Evolutionary conservation across 495 filamentous ascomycete species (phyloP).

Genomic region (Penicillium maclennaniae): DNA sequence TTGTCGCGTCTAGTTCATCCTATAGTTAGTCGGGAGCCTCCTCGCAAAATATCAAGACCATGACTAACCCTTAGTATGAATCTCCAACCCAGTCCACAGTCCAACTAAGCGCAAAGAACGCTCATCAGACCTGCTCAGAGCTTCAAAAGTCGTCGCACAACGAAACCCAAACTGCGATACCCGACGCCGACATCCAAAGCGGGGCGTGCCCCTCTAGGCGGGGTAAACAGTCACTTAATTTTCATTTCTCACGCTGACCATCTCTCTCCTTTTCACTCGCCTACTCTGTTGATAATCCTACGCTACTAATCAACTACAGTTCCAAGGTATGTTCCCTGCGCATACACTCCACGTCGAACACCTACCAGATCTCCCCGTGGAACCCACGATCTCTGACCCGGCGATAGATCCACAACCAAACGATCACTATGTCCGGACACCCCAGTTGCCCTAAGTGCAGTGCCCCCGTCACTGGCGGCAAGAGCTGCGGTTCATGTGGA

Average conservation of each 20-base stretch:
- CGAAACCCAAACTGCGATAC: background rate
- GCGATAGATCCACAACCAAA: background rate
- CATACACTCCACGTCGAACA: background rate
- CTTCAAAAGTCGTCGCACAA: background rate
- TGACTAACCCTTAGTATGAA: background rate
- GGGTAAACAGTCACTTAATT: constrained; percentile 10
- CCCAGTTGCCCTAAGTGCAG: constrained; percentile 36
- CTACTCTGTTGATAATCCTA: background rate
- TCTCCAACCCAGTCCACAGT: background rate
- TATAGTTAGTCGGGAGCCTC: no score
- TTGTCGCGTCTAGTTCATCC: no score
- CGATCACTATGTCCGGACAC: constrained; percentile 27
- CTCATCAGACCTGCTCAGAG: background rate
- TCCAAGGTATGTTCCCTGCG: background rate
- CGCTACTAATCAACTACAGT: background rate
- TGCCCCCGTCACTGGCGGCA: constrained; percentile 21
- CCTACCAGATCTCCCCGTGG: background rate
- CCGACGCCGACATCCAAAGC: constrained; percentile 1
- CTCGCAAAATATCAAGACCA: no score
- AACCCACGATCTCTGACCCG: background rate
- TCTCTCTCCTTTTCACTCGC: constrained; percentile 13
- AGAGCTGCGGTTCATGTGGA: constrained; percentile 39
- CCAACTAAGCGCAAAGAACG: background rate
- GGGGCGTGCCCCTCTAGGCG: constrained; percentile 9
- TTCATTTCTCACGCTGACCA: constrained; percentile 9